Evolutionary conservation across 768 basidiomycete genomes (phyloP).

Genomic region (Panus rudis): DNA sequence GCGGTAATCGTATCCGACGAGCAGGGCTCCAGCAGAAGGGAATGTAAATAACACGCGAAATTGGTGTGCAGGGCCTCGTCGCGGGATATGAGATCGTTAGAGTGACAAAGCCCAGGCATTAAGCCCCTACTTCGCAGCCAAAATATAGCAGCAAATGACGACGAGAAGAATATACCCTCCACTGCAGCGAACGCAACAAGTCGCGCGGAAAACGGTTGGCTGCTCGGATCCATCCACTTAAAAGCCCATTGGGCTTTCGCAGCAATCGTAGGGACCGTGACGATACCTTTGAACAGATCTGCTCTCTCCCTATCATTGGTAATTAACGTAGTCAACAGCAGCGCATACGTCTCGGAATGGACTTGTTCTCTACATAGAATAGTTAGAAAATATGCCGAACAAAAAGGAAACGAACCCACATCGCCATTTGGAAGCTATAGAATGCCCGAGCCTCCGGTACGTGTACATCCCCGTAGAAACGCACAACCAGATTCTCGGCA

Average conservation of each 20-base stretch:
- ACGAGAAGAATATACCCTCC: constrained; percentile 50
- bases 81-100: constrained; percentile 51
- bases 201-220: constrained; percentile 40
- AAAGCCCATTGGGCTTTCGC: constrained; percentile 48
- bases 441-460: constrained; percentile 45
- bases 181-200: constrained; percentile 45
- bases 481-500: constrained; percentile 47
- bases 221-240: constrained; percentile 39
- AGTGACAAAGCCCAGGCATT: constrained; percentile 50
- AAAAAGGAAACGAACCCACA: no score
- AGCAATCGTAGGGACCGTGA: constrained; percentile 44
- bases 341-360: constrained; percentile 48
- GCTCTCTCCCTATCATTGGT: constrained; percentile 36
- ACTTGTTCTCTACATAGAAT: constrained; percentile 37
- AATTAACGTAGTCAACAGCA: constrained; percentile 48
- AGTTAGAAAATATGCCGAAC: no score
- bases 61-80: constrained; percentile 52
- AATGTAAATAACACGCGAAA: constrained; percentile 48
- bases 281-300: constrained; percentile 43
- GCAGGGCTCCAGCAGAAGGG: constrained; percentile 43
- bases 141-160: constrained; percentile 44
- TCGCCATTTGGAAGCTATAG: constrained; percentile 53
- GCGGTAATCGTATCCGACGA: constrained; percentile 25
- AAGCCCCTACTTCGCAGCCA: constrained; percentile 51
- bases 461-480: constrained; percentile 43